Evolutionary conservation across 805 yeast genomes (phyloP).

Genomic region (Ogataea neopini): DNA sequence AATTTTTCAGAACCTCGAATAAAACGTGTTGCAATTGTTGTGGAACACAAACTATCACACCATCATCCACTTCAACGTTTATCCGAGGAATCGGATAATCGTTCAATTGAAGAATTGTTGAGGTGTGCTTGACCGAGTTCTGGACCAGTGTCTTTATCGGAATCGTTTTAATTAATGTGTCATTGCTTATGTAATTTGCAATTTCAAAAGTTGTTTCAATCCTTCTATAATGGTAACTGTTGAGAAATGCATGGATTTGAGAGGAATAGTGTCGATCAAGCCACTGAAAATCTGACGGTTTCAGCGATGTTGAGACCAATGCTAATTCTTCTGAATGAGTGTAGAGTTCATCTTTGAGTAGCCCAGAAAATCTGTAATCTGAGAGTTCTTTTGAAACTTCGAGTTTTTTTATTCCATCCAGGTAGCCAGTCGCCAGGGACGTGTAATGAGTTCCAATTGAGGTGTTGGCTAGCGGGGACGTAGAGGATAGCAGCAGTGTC

Average conservation of each 20-base stretch:
- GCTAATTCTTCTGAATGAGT: constrained; percentile 22
- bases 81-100: constrained; percentile 35
- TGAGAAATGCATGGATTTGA: constrained; percentile 26
- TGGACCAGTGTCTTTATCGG: constrained; percentile 17
- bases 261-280: constrained; percentile 23
- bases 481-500: constrained; percentile 2
- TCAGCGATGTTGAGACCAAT: constrained; percentile 16
- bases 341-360: constrained; percentile 21
- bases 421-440: constrained; percentile 15
- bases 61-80: constrained; percentile 5
- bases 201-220: constrained; percentile 29
- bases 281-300: constrained; percentile 20
- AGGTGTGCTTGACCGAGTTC: constrained; percentile 25
- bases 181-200: constrained; percentile 24
- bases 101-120: constrained; percentile 26
- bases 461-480: constrained; percentile 11
- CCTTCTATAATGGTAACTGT: constrained; percentile 27
- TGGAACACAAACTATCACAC: constrained; percentile 29
- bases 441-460: constrained; percentile 15
- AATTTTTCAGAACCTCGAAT: constrained; percentile 34
- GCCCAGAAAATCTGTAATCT: constrained; percentile 15
- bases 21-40: constrained; percentile 34
- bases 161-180: constrained; percentile 17
- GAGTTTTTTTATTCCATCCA: constrained; percentile 7
- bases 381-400: constrained; percentile 5